Conservation (phyloP, 2,329 filamentous ascomycete genomes). For the Colletotrichum shisoi region DNA sequence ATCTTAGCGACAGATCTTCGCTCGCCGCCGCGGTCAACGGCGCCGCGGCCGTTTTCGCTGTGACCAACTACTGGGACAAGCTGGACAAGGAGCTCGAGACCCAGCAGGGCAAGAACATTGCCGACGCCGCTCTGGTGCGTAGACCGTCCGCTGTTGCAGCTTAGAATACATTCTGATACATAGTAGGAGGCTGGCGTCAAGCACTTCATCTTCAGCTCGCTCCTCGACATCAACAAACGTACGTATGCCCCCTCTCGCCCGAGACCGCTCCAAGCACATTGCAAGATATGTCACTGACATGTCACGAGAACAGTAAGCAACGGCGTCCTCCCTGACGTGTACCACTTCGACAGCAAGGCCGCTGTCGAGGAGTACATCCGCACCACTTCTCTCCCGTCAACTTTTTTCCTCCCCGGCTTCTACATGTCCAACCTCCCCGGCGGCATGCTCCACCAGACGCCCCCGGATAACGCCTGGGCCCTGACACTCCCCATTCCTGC, state of each 20-base stretch:
- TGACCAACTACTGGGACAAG: slow-evolving; percentile 62
- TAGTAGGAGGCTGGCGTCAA: slow-evolving; percentile 49
- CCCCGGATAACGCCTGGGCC: slow-evolving; percentile 47
- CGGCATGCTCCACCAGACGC: slow-evolving; percentile 44
- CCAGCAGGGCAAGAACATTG: slow-evolving; percentile 58
- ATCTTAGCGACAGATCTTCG: slow-evolving; percentile 58
- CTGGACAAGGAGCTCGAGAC: slow-evolving; percentile 52
- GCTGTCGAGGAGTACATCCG: slow-evolving; percentile 64
- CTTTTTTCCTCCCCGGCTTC: slow-evolving; percentile 61
- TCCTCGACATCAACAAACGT: slow-evolving; percentile 53
- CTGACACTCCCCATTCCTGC: slow-evolving; percentile 47
- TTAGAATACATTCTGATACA: slow-evolving; percentile 42
- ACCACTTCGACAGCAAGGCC: slow-evolving; percentile 67
- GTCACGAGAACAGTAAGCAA: slow-evolving; percentile 47
- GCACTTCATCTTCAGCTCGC: slow-evolving; percentile 56
- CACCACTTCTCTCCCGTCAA: slow-evolving; percentile 54
- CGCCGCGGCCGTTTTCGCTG: slow-evolving; percentile 59
- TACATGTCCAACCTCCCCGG: slow-evolving; percentile 62
- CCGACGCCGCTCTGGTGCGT: slow-evolving; percentile 56
- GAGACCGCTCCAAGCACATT: not conserved
- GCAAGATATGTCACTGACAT: slow-evolving; percentile 15
- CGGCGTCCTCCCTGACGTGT: slow-evolving; percentile 52
- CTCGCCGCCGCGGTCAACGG: slow-evolving; percentile 56
- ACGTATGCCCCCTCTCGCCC: slow-evolving; percentile 37
- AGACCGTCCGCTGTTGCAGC: not conserved